Percentiles rank a stretch among this genome's conserved stretches.
These are phyloP conservation scores for Salvia rosmarinus DNA, from an alignment of 257 asterid species.

Conservation along the genomic window DNA sequence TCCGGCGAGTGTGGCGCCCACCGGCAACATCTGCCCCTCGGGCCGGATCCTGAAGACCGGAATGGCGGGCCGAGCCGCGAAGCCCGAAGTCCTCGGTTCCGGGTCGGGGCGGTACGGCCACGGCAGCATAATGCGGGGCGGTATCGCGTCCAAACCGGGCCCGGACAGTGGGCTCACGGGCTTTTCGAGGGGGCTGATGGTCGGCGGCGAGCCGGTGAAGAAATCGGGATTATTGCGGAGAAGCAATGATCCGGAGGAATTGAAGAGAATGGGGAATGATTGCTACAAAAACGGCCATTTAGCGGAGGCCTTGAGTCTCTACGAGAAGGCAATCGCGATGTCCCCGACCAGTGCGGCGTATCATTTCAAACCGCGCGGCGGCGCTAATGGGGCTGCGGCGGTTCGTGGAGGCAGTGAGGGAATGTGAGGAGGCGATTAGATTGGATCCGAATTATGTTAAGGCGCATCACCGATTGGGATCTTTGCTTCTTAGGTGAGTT, in stretches of 20 bases:
- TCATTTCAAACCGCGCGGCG: conserved; percentile 78
- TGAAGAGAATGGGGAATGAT: conserved; percentile 72
- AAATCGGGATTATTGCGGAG: conserved; percentile 32
- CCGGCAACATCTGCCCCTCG: conserved; percentile 82
- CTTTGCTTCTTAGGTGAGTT: conserved; percentile 83
- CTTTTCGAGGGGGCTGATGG: conserved; percentile 45
- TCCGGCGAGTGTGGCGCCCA: conserved; percentile 50
- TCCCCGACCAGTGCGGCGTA: conserved; percentile 69
- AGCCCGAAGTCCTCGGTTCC: conserved; percentile 64
- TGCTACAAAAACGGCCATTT: conserved; percentile 59
- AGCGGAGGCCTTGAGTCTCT: conserved; percentile 61
- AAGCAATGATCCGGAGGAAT: conserved; percentile 69
- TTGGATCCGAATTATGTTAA: conserved; percentile 76
- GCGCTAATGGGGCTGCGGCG: conserved; percentile 70
- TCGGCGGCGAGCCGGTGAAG: conserved; percentile 48
- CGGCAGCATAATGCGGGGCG: conserved; percentile 81
- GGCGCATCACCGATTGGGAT: conserved; percentile 90
- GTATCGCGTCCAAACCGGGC: conserved; percentile 41
- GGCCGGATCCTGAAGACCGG: conserved; percentile 66
- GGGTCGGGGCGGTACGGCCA: conserved; percentile 72
- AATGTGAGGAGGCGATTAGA: conserved; percentile 80
- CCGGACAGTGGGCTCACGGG: conserved; percentile 33
- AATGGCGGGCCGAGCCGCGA: conserved; percentile 51
- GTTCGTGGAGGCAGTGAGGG: conserved; percentile 67
- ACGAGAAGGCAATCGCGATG: conserved; percentile 73